Base-by-base conservation (phyloP, 169 alveolate genomes). In the Cryptosporidium sp. region DNA sequence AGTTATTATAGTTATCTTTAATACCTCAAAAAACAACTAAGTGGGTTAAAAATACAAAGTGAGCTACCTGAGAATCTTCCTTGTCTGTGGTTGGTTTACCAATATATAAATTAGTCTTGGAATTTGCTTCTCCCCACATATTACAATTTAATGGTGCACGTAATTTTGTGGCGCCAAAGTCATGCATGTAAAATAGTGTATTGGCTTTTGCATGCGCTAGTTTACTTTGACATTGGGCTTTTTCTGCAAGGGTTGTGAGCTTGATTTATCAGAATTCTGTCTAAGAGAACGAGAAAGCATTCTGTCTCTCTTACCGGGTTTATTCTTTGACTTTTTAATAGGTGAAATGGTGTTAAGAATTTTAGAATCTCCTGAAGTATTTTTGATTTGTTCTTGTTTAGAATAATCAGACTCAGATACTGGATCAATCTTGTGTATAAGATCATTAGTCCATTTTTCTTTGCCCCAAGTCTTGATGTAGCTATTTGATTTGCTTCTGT, bases 291-390 rank as follows among this genome's bases (percentile, higher is more conserved):
- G 44, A n/a, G 16, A 33, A 16, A 33, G 37, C 65, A 67, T 67
- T 80, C 89, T 60, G 42, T 80, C 89, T 51, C 89, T 80, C 18
- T 80, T 80, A 3, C 89, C 89, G 9, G 89, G 89, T 39, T 80
- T 80, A 42, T 80, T 80, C 44, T 44, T 80, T 14, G 89, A 67
- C 31, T 48, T 80, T 51, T 80, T 80, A 23, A 37, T 62, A 45
- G 44, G 33, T 35, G 33, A 5, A 3, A 16, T 31, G n/a, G 14
- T 35, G 71, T 9, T 42, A 8, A 6, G 56, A 3, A 21, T 29
- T 53, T 53, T 53, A 37, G 48, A 33, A 71, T 37, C 62, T 21
- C 42, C 23, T 44, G 18, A 31, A 75, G 10, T 21, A 37, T 7
- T 48, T 16, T 52, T 51, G 44, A 8, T 29, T 65, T 37, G 29